Evolutionary conservation across 495 filamentous ascomycete genomes (phyloP), one percentile per base, ranked within the genome.

Genomic region (Lindgomyces ingoldianus): DNA sequence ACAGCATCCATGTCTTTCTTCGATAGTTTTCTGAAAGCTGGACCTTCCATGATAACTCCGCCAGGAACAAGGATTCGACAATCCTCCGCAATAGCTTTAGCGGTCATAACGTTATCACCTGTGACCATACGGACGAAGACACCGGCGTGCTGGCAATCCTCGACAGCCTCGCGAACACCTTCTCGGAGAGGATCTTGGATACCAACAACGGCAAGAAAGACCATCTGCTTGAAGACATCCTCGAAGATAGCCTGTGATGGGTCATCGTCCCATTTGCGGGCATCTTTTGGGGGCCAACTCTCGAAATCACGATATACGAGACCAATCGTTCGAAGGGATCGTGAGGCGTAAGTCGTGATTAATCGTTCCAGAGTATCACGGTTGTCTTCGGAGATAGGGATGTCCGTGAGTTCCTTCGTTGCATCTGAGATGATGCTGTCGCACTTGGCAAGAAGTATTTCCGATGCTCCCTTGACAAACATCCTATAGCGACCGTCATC

Each of bases 41-140:
- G 89, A 1, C 91, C 91, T 77, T 95, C 90, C 80, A 96, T 90
- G 41, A 89, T 87, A 59, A 92, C 65, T 52, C 90, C 91, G 19
- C 87, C 90, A 4, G 82, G 65, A 1, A 85, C 89, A 66, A 84
- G 88, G 60, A 96, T 95, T 25, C 90, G 90, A 76, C 91, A 94
- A 67, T 94, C 89, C 29, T 82, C 73, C 6, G 91, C 91, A 65
- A 96, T 93, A 24, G 91, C 90, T 65, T 87, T 87, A n/a, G 91
- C 91, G 12, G 91, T 96, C 57, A 84, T 76, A 54, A 91, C 80
- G 65, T 94, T 95, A 70, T 96, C 91, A 58, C 91, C 91, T 25
- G 91, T 96, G 16, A 96, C 91, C 91, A 96, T 96, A 36, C 89
- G 85, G 14, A 94, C 90, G 67, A 85, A 86, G 46, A 96, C 89